Base-by-base conservation (phyloP, 2,329 filamentous ascomycete species). In the Mycosphaerelloides madeirae region DNA sequence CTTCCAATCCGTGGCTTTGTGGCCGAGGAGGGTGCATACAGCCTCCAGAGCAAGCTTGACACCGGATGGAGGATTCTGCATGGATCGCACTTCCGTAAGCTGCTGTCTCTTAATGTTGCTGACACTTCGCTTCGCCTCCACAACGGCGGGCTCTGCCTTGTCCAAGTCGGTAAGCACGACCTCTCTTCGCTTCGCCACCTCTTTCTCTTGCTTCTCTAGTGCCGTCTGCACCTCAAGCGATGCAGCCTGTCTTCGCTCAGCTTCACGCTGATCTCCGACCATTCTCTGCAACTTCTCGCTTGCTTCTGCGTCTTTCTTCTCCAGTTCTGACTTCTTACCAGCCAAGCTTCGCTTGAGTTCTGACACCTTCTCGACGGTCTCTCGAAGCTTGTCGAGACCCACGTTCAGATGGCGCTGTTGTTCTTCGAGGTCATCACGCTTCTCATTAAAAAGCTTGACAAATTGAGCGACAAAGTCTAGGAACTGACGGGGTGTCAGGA, bases 61-160 rank as follows among this genome's bases (percentile, higher is more conserved):
- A 74, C 89, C 88, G 56, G 82, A 77, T 7, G 93, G 93, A 6
- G 93, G 93, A 59, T 88, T 94, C 55, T 83, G 82, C 93, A 98
- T 97, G 54, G 91, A 95, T 63, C 93, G 83, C 39, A 98, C 91
- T 81, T 98, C 93, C 11, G 90, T 96, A 54, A 98, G 77, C 67
- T 98, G 93, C 65, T 95, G 89, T 63, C 86, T 83, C 75, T 97
- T 98, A 74, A 98, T 98, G 74, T 94, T 96, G 73, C 87, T 93
- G 67, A 98, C 94, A 69, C 90, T 96, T 65, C 89, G 87, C 72
- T 93, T 87, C 38, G 93, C 93, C 67, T 95, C 89, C 50, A 86
- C 72, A 43, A 98, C 93, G 38, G 93, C 93, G 7, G 93, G 93
- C 64, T 97, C 91, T 12, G 93, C 93, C 63, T 81, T 84, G 22